Evolutionary conservation across 371 early-diverging fungal species (phyloP).

Genomic region (Capniomyces stellatus): DNA sequence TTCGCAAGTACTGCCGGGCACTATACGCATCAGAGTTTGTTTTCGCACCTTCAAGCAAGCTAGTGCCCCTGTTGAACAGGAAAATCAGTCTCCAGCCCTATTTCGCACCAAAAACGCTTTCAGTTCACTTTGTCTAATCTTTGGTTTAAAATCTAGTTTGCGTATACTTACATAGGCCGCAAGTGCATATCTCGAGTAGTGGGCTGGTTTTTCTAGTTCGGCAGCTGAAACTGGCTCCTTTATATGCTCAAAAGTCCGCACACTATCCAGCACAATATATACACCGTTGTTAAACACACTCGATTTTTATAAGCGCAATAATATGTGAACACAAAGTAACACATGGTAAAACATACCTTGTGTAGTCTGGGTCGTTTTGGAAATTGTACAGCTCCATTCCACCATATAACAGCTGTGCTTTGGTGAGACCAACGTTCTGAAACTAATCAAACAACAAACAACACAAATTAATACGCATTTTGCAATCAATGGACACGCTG

Average conservation of each 20-base stretch:
- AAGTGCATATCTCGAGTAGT: conserved; percentile 23
- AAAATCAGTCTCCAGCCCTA: conserved; percentile 56
- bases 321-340: too few species aligned
- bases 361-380: conserved; percentile 22
- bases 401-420: conserved; percentile 53
- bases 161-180: conserved; percentile 41
- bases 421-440: conserved; percentile 63
- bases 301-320: too few species aligned
- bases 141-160: too few species aligned
- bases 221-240: not conserved
- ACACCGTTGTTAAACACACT: too few species aligned
- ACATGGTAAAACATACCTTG: conserved; percentile 2
- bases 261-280: too few species aligned
- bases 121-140: too few species aligned
- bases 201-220: conserved; percentile 15
- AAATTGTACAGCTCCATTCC: conserved; percentile 19
- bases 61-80: conserved; percentile 55
- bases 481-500: not conserved
- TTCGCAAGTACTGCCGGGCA: conserved; percentile 44
- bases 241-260: not conserved
- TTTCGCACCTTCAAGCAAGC: conserved; percentile 41
- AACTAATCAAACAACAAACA: not conserved
- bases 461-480: not conserved
- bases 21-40: conserved; percentile 48
- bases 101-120: too few species aligned